A percentile compares a stretch with the other conserved stretches of the same genome.
Evolutionary conservation across 305 asterid species (phyloP).

Genomic region (Fraxinus greggii): DNA sequence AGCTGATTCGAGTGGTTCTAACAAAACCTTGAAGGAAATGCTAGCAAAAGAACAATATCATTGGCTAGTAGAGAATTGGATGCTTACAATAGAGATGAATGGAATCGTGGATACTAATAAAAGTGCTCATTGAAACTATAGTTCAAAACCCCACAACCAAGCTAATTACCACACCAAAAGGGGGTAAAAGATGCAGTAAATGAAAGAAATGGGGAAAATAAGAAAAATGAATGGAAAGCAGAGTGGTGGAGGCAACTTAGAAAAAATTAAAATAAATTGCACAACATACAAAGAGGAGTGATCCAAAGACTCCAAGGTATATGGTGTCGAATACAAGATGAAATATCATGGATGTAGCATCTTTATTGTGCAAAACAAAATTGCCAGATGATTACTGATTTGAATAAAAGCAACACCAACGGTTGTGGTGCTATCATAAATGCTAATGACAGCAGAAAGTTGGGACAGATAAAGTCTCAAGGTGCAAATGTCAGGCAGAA

Average conservation of each 20-base stretch:
- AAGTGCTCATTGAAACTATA: not conserved
- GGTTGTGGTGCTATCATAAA: slow-evolving; percentile 4
- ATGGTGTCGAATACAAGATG: not conserved
- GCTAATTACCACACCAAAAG: not conserved
- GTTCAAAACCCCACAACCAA: not conserved
- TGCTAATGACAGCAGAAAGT: not conserved
- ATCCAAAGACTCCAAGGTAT: not conserved
- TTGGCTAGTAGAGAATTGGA: not conserved
- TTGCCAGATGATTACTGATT: slow-evolving; percentile 5
- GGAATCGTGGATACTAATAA: not conserved
- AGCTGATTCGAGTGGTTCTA: not conserved
- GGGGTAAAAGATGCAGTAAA: not conserved
- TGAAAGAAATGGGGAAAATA: not conserved
- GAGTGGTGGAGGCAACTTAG: not conserved
- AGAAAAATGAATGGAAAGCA: not conserved
- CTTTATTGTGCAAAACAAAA: slow-evolving; percentile 16
- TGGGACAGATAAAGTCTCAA: slow-evolving; percentile 1
- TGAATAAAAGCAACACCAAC: not conserved
- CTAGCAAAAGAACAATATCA: not conserved
- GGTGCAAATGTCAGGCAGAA: not conserved
- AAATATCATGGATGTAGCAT: slow-evolving; percentile 1
- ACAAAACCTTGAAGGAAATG: not conserved
- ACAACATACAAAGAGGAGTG: slow-evolving; percentile 13
- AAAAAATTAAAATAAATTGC: not conserved
- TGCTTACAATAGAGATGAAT: not conserved